Evolutionary conservation across 768 basidiomycete species (phyloP), one percentile per base, ranked within the genome.

Genomic region (Tylopilus vinaceipallidus): DNA sequence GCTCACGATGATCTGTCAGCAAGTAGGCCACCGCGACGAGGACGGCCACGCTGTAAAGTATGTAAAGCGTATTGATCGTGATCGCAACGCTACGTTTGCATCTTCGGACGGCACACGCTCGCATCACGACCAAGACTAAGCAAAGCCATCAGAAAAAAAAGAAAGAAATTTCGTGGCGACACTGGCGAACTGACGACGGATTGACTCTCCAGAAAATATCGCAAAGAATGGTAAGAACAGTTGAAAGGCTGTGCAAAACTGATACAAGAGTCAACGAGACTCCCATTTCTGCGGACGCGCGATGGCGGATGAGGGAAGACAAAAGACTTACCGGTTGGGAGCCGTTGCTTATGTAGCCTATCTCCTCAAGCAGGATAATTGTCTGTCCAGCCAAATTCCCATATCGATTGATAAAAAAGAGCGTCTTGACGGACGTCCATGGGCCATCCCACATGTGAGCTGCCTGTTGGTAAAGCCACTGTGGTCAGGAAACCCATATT

Each of bases 51-150:
- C 47, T 22, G 29, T 52, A 66, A 5, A 54, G 3, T 19, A 43
- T 1, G n/a, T 66, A 66, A 2, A 54, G 3, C 2, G 12, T 13
- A 27, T 40, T 49, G 16, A 39, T 32, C 2, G n/a, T 3, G 0
- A 26, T 2, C 5, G 35, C 27, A 8, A 57, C 3, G 34, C 24
- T 13, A 22, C 42, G 58, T 4, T 27, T 43, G 39, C 49, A 57
- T 19, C 59, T 45, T 45, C 56, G 34, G 29, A 66, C 56, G 14
- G 62, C 65, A 39, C 62, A 66, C 11, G 57, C 51, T 3, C 65
- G 59, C 39, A 64, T 42, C 16, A 50, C 49, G 8, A 66, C 56
- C 33, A 66, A 45, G 17, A 66, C 65, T 68, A 19, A 1, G 19
- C 17, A 14, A 16, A 0, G 12, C 6, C 3, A 16, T 49, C 17